phyloP scores from a whole-genome alignment of 345 rosid genomes.

The Acer yangbiense region DNA sequence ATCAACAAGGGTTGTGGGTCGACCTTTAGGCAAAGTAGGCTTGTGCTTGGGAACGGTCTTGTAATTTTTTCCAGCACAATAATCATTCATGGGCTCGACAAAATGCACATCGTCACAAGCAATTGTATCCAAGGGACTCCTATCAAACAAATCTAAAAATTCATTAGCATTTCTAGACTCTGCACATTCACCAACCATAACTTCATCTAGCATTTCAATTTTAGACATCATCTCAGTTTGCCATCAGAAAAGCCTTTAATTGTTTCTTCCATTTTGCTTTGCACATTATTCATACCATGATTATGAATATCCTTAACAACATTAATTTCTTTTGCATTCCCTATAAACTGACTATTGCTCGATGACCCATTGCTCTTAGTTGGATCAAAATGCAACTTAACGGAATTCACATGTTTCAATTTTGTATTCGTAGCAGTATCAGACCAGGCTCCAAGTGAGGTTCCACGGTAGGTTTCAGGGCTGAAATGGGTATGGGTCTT shows the following conservation, averaged over 20 bases:
- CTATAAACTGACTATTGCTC: conserved; percentile 21
- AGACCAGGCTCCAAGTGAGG: conserved; percentile 48
- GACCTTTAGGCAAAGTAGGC: no score
- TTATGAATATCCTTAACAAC: conserved; percentile 19
- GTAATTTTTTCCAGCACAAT: no score
- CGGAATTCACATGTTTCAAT: conserved; percentile 59
- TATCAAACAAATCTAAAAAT: no score
- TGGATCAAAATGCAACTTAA: conserved; percentile 49
- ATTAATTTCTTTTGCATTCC: conserved; percentile 31
- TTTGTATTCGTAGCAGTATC: conserved; percentile 34
- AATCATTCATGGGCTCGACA: no score
- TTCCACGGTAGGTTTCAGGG: background rate
- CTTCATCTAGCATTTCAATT: conserved; percentile 68
- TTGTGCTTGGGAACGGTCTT: no score
- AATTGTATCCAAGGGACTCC: no score
- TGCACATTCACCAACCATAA: no score
- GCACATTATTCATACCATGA: conserved; percentile 13
- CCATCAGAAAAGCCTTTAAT: conserved; percentile 30
- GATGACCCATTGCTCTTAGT: conserved; percentile 28
- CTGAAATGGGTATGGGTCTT: no score
- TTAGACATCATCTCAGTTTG: conserved; percentile 45
- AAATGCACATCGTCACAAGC: no score
- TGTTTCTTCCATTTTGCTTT: conserved; percentile 19
- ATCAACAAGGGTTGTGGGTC: no score
- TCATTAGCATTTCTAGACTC: no score